A percentile compares a stretch with the other conserved stretches of the same genome.
Evolutionary conservation across 208 protist species (phyloP).

Genomic region (Acanthamoeba quina): DNA sequence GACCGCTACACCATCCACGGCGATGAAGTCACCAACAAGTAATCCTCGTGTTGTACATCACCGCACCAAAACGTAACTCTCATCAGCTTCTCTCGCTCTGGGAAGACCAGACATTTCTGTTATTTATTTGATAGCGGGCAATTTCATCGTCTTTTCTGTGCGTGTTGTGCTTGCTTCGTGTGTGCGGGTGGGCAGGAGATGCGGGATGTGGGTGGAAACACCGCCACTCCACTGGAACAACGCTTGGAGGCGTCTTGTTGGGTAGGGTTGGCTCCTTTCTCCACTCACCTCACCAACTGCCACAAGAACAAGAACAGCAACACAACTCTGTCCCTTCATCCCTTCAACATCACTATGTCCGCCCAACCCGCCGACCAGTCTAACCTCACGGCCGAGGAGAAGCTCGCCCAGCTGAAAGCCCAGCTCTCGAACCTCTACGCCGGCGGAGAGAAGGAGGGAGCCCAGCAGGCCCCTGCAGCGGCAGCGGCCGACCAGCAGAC

Average conservation of each 20-base stretch:
- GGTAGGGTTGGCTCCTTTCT: neutral
- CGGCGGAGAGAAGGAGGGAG: neutral
- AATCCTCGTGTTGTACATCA: neutral
- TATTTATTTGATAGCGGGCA: too few relatives aligned
- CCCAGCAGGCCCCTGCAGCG: neutral
- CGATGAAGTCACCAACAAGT: slow-evolving; percentile 65
- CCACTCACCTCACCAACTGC: neutral
- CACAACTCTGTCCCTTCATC: neutral
- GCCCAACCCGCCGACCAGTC: neutral
- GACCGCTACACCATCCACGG: slow-evolving; percentile 86
- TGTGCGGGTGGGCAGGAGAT: too few relatives aligned
- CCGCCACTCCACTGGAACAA: neutral
- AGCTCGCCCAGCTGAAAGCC: slow-evolving; percentile 9
- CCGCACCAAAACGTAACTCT: neutral
- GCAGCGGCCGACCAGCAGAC: neutral
- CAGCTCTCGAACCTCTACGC: slow-evolving; percentile 3
- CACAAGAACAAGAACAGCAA: neutral
- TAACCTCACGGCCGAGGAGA: slow-evolving; percentile 15
- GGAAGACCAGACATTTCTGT: too few relatives aligned
- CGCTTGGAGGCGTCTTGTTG: neutral
- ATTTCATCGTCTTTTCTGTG: too few relatives aligned
- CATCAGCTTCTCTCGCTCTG: neutral
- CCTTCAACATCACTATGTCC: neutral
- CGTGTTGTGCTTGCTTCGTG: too few relatives aligned
- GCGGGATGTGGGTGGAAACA: too few relatives aligned